Evolutionary conservation across 2,329 filamentous ascomycete genomes (phyloP), one percentile per base, ranked within the genome.

Genomic region (Aspergillus pseudotamarii): DNA sequence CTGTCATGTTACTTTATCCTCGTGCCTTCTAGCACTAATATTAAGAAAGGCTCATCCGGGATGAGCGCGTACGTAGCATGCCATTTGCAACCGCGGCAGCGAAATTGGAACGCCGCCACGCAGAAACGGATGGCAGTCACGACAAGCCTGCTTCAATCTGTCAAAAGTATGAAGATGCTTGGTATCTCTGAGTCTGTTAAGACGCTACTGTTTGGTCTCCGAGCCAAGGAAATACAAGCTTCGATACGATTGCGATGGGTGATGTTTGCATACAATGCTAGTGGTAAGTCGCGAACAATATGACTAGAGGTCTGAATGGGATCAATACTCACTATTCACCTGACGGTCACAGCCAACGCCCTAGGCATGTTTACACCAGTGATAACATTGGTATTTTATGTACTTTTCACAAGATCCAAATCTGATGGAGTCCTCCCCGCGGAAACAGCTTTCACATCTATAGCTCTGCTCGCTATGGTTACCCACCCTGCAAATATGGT

Each of bases 401-500:
- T 60, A 1, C 5, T 55, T 6, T 60, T 34, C 10, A 16, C 28
- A 34, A 34, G 16, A 8, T 2, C 9, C 9, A 21, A n/a, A 8
- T 3, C 14, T 14, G 30, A 30, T 4, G 50, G 28, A 6, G 38
- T 3, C 2, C 26, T 60, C 2, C 38, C 14, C 4, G 34, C 58
- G 19, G 53, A 46, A n/a, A 53, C 30, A 0, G 36, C 53, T 19
- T 60, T 60, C 36, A 60, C 58, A 3, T 55, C 58, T 21, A 45
- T 60, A 21, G 58, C 58, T 23, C 36, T 60, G 6, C 50, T 60
- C 6, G 26, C 38, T 11, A 36, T 60, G 58, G 58, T 60, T 12
- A 60, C 58, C 9, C 58, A 60, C 46, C 58, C 58, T 5, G 50
- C 58, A 8, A 60, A 60, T 9, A 60, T 60, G 58, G 38, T 60